Evolutionary conservation across 2,329 filamentous ascomycete species (phyloP), one percentile per base, ranked within the genome.

Genomic region (Paracoccidioides brasiliensis): DNA sequence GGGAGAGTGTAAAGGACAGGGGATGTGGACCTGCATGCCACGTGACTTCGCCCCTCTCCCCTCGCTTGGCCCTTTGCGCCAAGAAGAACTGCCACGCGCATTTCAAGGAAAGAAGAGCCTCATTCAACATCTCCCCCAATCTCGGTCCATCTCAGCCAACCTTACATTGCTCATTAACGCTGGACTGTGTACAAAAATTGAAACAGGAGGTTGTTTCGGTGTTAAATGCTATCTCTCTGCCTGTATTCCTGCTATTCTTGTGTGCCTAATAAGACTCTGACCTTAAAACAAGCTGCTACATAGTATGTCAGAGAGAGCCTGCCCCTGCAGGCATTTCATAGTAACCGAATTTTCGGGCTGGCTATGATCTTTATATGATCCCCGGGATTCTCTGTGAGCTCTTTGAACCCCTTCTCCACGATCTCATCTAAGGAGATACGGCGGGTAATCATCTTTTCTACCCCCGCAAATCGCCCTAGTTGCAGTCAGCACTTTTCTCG

Each of bases 311-410:
- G 2, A 38, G 7, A 38, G 37, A 3, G 37, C 37, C 37, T 7
- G 7, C 37, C 12, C 12, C 37, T 8, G 2, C 37, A 38, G 12
- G 37, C 37, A 38, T 38, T 3, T 38, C 37, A 38, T 15, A 8
- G 8, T 0, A n/a, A 6, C 12, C 22, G 2, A 4, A 5, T 32
- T 45, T 66, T 60, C 0, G 67, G 62, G 4, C 67, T 68, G 12
- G 69, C 68, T 52, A 71, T 49, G 41, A 70, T 70, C 59, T 70
- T 71, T 37, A 70, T 63, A 52, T 70, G 67, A 5, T 67, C 52
- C 52, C 70, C 64, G 52, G 66, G 69, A 52, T 68, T 63, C 30
- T 53, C 60, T 10, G 67, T 55, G 4, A 71, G 59, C 53, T 66
- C 63, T 8, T 68, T 63, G 50, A 69, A 67, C 0, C 67, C 68